These are phyloP conservation scores for Vitis vinifera DNA, from an alignment of 164 flowering plant genomes.

Conservation along the genomic window ASM3070453v1 NC_081807.1:4999501-5000000, in stretches of 20 bases:
- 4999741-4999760: no score
- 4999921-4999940: constrained; percentile 13
- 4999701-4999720: constrained; percentile 13
- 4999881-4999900: constrained; percentile 9
- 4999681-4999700: constrained; percentile 15
- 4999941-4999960: no score
- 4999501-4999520: no score
- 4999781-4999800: neutral
- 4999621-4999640: neutral
- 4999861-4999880: constrained; percentile 20
- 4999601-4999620: no score
- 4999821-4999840: constrained; percentile 34
- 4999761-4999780: no score
- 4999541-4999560: no score
- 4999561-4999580: no score
- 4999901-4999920: constrained; percentile 27
- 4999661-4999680: neutral
- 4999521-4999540: no score
- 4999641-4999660: constrained; percentile 15
- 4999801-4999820: constrained; percentile 4
- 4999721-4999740: no score
- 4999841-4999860: constrained; percentile 19
- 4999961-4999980: no score
- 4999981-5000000: no score
- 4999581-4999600: no score